Percentiles rank a stretch among this genome's conserved stretches.
These are phyloP conservation scores for Castanea mollissima DNA, from an alignment of 306 rosid species.

Conservation along the genomic window DNA sequence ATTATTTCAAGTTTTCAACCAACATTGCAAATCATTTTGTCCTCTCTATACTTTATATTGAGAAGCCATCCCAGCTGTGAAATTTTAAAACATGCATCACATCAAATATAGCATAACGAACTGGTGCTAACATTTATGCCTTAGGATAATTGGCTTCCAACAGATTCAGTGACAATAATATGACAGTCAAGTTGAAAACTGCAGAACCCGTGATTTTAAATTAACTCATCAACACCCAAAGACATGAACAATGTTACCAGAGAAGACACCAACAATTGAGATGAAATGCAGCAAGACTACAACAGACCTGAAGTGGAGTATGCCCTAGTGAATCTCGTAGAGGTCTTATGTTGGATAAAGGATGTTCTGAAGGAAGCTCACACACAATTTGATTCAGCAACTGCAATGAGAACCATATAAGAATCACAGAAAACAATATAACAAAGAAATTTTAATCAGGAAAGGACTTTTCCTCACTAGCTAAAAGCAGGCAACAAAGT, in stretches of 20 bases:
- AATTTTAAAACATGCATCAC: background rate
- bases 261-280: slow-evolving; percentile 9
- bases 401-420: slow-evolving; percentile 45
- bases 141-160: background rate
- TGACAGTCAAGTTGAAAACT: background rate
- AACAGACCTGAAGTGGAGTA: slow-evolving; percentile 85
- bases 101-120: background rate
- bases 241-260: slow-evolving; percentile 1
- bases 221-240: background rate
- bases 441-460: slow-evolving; percentile 6
- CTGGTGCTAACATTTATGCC: background rate
- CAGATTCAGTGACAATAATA: background rate
- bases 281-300: slow-evolving; percentile 16
- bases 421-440: slow-evolving; percentile 11
- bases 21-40: background rate
- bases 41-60: background rate
- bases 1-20: background rate
- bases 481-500: background rate
- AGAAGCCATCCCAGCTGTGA: background rate
- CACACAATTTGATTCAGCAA: slow-evolving; percentile 93
- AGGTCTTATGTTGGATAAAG: slow-evolving; percentile 67
- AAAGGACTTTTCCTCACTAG: background rate
- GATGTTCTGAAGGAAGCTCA: slow-evolving; percentile 91
- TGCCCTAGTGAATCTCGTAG: slow-evolving; percentile 95
- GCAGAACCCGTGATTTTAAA: background rate